Evolutionary conservation across 306 rosid species (phyloP), one percentile per base, ranked within the genome.

Genomic region (Lablab purpureus): DNA sequence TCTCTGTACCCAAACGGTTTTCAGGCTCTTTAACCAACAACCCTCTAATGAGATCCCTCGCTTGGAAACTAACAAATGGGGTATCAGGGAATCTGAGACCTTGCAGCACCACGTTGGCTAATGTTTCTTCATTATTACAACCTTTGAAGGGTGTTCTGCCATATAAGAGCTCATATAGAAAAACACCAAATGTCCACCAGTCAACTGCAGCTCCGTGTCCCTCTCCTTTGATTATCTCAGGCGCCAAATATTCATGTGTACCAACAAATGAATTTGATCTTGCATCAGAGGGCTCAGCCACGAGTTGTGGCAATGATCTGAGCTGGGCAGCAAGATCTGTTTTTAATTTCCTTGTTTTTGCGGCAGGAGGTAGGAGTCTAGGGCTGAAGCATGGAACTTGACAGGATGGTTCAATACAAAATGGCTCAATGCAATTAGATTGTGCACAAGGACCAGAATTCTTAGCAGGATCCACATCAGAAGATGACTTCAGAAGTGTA

Each of bases 101-200:
- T 84, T 93, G 96, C 85, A 87, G 18, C 70, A 93, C 93, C 69
- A 91, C 98, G 40, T 93, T 91, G 74, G 85, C 91, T 83, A 93
- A 81, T 12, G 98, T 93, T 73, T 93, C 97, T 67, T 93, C 98
- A 22, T 93, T 91, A 45, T 84, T 87, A 19, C 51, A 54, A 66
- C 98, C 94, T 86, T 91, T 91, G n/a, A 93, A 93, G 6, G 98
- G 98, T 11, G 98, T 93, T 77, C 81, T 88, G 6, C 98, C 97
- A 10, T 87, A 93, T 51, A 93, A 79, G 74, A 93, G 94, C 84
- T 93, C 98, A 34, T 91, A 93, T 21, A 93, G 97, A 63, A 93
- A 93, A 69, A 93, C 86, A n/a, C 98, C 98, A 71, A 91, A 89
- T 1, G 98, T 93, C 98, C 98, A 93, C 98, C 98, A 93, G 83